phyloP scores from a whole-genome alignment of 2,329 filamentous ascomycete species.

The Bipolaris zeicola region DNA sequence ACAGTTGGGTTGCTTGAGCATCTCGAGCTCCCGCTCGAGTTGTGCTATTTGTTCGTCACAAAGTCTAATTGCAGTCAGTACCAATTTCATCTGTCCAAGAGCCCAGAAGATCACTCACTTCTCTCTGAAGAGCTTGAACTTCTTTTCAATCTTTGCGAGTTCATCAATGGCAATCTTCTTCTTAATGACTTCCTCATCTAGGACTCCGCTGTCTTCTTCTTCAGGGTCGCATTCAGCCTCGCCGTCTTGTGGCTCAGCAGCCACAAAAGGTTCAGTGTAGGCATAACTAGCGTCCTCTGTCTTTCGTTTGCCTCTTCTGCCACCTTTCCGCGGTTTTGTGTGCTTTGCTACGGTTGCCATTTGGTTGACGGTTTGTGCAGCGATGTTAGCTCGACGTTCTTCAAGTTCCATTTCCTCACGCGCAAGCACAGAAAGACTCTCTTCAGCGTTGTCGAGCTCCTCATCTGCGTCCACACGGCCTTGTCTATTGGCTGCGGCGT shows the following conservation, averaged over 20 bases:
- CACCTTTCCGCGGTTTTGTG: conserved; percentile 46
- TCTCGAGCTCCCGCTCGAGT: conserved; percentile 70
- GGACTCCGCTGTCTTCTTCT: conserved; percentile 46
- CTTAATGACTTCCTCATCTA: conserved; percentile 65
- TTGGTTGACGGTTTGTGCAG: conserved; percentile 40
- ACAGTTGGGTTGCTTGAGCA: conserved; percentile 63
- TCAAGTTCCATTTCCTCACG: conserved; percentile 43
- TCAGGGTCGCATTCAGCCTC: conserved; percentile 55
- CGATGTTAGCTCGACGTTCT: conserved; percentile 43
- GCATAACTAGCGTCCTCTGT: conserved; percentile 47
- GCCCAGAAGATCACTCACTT: conserved; percentile 58
- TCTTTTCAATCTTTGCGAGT: conserved; percentile 79
- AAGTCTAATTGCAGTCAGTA: conserved; percentile 62
- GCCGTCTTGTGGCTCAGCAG: conserved; percentile 68
- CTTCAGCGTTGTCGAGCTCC: conserved; percentile 59
- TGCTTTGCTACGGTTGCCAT: conserved; percentile 45
- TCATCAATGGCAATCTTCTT: conserved; percentile 82
- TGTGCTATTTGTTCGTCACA: conserved; percentile 87
- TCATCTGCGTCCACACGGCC: conserved; percentile 50
- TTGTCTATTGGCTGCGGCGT: conserved; percentile 32
- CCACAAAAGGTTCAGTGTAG: conserved; percentile 53
- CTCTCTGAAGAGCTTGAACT: conserved; percentile 85
- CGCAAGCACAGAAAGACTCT: conserved; percentile 38
- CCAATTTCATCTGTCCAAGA: conserved; percentile 2
- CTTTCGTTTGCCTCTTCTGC: conserved; percentile 58